A percentile compares a stretch with the other conserved stretches of the same genome.
Conservation (phyloP, 2,329 filamentous ascomycete genomes). For the Beauveria asiatica region DNA sequence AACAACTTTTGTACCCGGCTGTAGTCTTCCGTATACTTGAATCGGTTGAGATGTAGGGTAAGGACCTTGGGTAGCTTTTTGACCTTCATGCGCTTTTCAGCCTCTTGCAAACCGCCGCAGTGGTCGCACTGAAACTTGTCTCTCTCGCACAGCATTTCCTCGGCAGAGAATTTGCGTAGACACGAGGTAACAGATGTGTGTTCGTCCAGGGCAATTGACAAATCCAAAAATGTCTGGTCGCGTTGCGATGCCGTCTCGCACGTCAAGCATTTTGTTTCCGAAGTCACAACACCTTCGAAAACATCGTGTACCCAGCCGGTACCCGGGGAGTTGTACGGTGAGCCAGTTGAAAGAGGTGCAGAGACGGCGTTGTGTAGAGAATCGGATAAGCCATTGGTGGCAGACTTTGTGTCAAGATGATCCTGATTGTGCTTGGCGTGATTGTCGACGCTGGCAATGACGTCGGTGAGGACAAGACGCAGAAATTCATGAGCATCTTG, state of each 20-base stretch:
- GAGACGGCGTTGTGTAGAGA: constrained; percentile 37
- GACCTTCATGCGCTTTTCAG: constrained; percentile 98
- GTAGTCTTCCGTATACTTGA: constrained; percentile 96
- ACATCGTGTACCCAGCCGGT: constrained; percentile 94
- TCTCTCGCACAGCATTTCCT: constrained; percentile 95
- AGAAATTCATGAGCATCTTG: constrained; percentile 98
- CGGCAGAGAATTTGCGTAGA: constrained; percentile 88
- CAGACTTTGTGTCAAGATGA: constrained; percentile 31
- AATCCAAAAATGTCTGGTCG: constrained; percentile 90
- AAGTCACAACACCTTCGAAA: constrained; percentile 89
- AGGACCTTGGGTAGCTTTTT: constrained; percentile 87
- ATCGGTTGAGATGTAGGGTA: constrained; percentile 88
- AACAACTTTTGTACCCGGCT: constrained; percentile 93
- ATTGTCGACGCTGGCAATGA: constrained; percentile 89
- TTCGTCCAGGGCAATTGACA: constrained; percentile 92
- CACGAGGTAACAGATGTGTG: constrained; percentile 96
- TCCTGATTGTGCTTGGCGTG: constrained; percentile 60
- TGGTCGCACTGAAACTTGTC: constrained; percentile 99
- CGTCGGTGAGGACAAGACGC: constrained; percentile 88
- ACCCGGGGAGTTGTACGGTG: constrained; percentile 47
- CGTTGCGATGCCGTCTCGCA: constrained; percentile 93
- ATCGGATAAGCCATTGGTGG: constrained; percentile 37
- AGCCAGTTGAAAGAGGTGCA: constrained; percentile 27
- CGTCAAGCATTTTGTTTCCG: constrained; percentile 91
- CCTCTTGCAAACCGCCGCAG: constrained; percentile 92